Evolutionary conservation across 495 filamentous ascomycete species (phyloP).

Genomic region (Hypoxylon trugodes): DNA sequence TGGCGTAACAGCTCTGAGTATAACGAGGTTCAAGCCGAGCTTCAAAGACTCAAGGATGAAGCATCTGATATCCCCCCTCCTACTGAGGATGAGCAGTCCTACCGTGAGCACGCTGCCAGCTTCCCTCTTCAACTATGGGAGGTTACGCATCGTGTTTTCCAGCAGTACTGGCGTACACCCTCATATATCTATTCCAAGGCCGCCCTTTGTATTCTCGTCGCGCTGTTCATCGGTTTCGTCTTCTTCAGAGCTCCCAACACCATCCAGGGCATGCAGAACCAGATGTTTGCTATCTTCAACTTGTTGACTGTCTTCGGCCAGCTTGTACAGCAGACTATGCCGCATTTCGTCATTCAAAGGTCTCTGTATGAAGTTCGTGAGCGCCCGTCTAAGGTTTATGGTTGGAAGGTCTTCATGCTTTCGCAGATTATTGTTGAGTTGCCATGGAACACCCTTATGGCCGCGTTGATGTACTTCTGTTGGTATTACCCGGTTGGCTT

Average conservation of each 20-base stretch:
- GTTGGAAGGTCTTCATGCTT: slow-evolving; percentile 83
- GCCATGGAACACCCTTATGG: slow-evolving; percentile 77
- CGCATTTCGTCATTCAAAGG: slow-evolving; percentile 79
- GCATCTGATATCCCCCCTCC: slow-evolving; percentile 56
- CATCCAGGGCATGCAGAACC: slow-evolving; percentile 83
- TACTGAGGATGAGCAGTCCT: slow-evolving; percentile 46
- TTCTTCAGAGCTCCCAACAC: slow-evolving; percentile 78
- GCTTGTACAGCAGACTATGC: slow-evolving; percentile 85
- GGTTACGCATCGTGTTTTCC: slow-evolving; percentile 73
- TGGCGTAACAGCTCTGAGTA: slow-evolving; percentile 84
- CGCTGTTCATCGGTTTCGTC: slow-evolving; percentile 87
- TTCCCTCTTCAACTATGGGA: slow-evolving; percentile 62
- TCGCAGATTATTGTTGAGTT: slow-evolving; percentile 79
- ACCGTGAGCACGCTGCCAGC: slow-evolving; percentile 64
- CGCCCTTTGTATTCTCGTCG: slow-evolving; percentile 64
- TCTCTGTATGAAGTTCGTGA: slow-evolving; percentile 86
- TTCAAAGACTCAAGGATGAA: slow-evolving; percentile 71
- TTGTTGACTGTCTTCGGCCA: slow-evolving; percentile 79
- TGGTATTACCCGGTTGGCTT: slow-evolving; percentile 89
- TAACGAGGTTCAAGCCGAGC: slow-evolving; percentile 69
- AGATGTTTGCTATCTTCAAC: slow-evolving; percentile 89
- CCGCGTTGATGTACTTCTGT: slow-evolving; percentile 71
- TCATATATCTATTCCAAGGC: slow-evolving; percentile 82
- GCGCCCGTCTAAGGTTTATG: slow-evolving; percentile 82
- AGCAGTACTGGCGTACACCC: slow-evolving; percentile 91